phyloP scores from a whole-genome alignment of 208 protist species.

The Wallacemonas sp. region DNA sequence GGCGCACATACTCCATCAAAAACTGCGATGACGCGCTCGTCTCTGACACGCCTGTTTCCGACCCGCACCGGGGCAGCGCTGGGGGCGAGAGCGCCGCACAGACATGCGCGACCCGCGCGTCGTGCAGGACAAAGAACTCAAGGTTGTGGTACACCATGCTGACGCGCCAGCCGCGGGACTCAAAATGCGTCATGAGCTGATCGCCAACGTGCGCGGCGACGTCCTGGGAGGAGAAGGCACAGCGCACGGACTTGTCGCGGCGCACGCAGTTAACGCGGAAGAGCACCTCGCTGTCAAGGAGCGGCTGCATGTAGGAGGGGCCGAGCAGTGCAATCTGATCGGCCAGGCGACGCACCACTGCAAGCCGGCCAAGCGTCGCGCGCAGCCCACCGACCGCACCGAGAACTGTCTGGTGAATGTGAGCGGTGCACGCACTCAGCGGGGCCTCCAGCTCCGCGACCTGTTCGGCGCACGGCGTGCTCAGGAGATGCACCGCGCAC shows the following conservation, averaged over 20 bases:
- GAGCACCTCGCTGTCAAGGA: slow-evolving; percentile 23
- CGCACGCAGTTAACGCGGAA: slow-evolving; percentile 45
- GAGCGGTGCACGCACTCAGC: background rate
- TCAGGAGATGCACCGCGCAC: slow-evolving; percentile 29
- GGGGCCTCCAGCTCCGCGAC: slow-evolving; percentile 18
- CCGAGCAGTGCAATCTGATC: background rate
- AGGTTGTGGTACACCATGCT: slow-evolving; percentile 60
- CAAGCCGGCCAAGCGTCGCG: background rate
- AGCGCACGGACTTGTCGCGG: slow-evolving; percentile 27
- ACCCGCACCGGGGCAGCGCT: slow-evolving; percentile 38
- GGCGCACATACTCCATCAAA: slow-evolving; percentile 37
- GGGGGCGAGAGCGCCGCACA: slow-evolving; percentile 34
- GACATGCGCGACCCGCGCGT: slow-evolving; percentile 26
- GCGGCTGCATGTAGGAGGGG: background rate
- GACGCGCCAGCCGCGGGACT: slow-evolving; percentile 32
- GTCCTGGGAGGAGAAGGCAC: slow-evolving; percentile 34
- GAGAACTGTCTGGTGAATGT: slow-evolving; percentile 20
- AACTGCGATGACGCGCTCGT: slow-evolving; percentile 23
- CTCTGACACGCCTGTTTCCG: slow-evolving; percentile 19
- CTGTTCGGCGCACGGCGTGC: slow-evolving; percentile 14
- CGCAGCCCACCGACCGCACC: slow-evolving; percentile 19
- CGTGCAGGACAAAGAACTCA: slow-evolving; percentile 44
- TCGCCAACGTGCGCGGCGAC: slow-evolving; percentile 41
- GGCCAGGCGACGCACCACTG: no score
- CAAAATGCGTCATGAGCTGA: slow-evolving; percentile 26